These are phyloP conservation scores for Colletotrichum spinosum DNA, from an alignment of 2,329 filamentous ascomycete genomes.

Conservation along the genomic window DNA sequence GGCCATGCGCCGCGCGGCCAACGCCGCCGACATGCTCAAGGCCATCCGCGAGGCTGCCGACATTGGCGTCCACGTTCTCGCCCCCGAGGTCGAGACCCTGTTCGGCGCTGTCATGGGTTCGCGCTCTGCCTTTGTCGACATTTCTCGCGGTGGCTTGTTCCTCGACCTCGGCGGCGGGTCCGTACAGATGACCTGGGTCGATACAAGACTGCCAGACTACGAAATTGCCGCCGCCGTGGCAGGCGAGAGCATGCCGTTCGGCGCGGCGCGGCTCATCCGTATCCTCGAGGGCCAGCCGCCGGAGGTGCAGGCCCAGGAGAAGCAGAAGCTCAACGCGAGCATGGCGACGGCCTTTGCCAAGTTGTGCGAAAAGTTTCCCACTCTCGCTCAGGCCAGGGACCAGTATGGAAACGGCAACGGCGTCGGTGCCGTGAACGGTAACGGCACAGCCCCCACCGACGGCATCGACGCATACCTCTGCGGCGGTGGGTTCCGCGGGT, in stretches of 20 bases:
- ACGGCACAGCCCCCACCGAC: conserved; percentile 40
- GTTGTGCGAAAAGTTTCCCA: conserved; percentile 61
- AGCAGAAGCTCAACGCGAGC: conserved; percentile 65
- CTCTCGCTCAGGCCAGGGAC: conserved; percentile 54
- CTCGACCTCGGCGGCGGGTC: conserved; percentile 87
- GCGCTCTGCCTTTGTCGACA: conserved; percentile 75
- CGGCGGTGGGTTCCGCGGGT: conserved; percentile 90
- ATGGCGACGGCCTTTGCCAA: conserved; percentile 71
- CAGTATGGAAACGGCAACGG: conserved; percentile 43
- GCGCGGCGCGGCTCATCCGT: conserved; percentile 67
- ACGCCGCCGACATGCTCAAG: conserved; percentile 75
- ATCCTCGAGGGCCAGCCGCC: conserved; percentile 56
- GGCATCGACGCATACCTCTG: conserved; percentile 84
- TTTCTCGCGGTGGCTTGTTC: conserved; percentile 76
- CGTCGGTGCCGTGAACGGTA: conserved; percentile 35
- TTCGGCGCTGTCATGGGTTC: conserved; percentile 84
- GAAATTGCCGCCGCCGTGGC: conserved; percentile 64
- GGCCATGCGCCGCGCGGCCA: conserved; percentile 84
- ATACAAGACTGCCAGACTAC: conserved; percentile 60
- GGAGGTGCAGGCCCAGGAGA: conserved; percentile 58
- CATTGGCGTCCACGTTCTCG: conserved; percentile 77
- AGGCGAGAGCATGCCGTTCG: conserved; percentile 70
- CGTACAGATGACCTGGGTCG: conserved; percentile 73
- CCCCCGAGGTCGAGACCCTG: conserved; percentile 83
- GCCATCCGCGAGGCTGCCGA: conserved; percentile 70